Percentiles rank a stretch among this genome's conserved stretches.
These are phyloP conservation scores for Yamadazyma sp. DNA, from an alignment of 805 yeast species.

Conservation along the genomic window DNA sequence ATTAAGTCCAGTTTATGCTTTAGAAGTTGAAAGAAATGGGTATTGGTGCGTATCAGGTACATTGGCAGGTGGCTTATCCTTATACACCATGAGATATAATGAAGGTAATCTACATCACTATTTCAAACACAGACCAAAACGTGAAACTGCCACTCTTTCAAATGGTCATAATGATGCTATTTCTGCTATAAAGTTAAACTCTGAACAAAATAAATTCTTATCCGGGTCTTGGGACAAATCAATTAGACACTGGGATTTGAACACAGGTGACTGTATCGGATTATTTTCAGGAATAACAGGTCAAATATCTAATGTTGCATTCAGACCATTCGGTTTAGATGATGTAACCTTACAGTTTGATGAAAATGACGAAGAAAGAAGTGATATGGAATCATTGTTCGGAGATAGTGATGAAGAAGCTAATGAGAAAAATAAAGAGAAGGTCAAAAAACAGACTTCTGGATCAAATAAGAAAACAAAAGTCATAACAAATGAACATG, in stretches of 20 bases:
- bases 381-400: conserved; percentile 46
- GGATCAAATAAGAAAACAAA: conserved; percentile 18
- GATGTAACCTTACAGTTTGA: conserved; percentile 36
- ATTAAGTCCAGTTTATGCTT: conserved; percentile 80
- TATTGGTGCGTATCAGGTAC: conserved; percentile 84
- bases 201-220: conserved; percentile 58
- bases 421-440: conserved; percentile 14
- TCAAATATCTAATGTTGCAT: conserved; percentile 74
- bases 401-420: conserved; percentile 42
- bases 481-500: conserved; percentile 34
- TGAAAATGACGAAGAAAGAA: conserved; percentile 18
- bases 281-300: conserved; percentile 61
- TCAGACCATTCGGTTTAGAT: conserved; percentile 56
- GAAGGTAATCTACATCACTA: conserved; percentile 83
- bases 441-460: conserved; percentile 7
- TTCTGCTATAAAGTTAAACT: conserved; percentile 63
- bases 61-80: conserved; percentile 76
- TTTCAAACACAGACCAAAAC: conserved; percentile 43
- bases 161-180: conserved; percentile 70
- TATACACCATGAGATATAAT: conserved; percentile 77
- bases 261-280: conserved; percentile 56
- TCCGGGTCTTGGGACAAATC: conserved; percentile 92
- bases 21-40: conserved; percentile 81
- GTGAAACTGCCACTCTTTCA: conserved; percentile 14
- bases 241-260: conserved; percentile 80